phyloP scores from a whole-genome alignment of 305 asterid genomes.

The Coffea humblotiana region DNA sequence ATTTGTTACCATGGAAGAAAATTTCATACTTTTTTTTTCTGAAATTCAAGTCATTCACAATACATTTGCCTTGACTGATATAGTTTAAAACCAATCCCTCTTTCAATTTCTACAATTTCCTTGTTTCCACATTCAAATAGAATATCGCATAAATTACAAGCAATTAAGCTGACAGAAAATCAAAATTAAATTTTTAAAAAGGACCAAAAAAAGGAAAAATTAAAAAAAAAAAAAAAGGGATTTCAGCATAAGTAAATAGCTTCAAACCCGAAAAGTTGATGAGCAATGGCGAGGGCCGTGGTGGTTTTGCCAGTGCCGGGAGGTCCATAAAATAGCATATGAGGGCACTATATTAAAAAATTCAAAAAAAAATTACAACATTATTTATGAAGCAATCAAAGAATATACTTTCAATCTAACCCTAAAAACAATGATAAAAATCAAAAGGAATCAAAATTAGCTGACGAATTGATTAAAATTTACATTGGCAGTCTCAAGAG shows the following conservation, averaged over 20 bases:
- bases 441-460: background rate
- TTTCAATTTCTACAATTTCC: background rate
- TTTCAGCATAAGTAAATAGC: background rate
- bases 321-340: slow-evolving; percentile 96
- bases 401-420: slow-evolving; percentile 6
- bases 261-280: slow-evolving; percentile 84
- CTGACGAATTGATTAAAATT: background rate
- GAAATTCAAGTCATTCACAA: too few relatives aligned
- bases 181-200: background rate
- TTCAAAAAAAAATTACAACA: background rate
- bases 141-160: background rate
- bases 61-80: too few relatives aligned
- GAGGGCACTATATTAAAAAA: slow-evolving; percentile 62
- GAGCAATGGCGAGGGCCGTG: slow-evolving; percentile 92
- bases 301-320: slow-evolving; percentile 99
- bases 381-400: too few relatives aligned
- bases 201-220: background rate
- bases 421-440: background rate
- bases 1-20: background rate
- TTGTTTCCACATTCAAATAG: background rate
- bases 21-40: background rate
- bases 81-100: too few relatives aligned
- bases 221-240: background rate
- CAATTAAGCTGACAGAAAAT: background rate
- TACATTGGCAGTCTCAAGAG: slow-evolving; percentile 91